Percentiles rank a stretch among this genome's conserved stretches.
Evolutionary conservation across 192 early-diverging fungal genomes (phyloP).

Genomic region (Linnemannia hyalina): DNA sequence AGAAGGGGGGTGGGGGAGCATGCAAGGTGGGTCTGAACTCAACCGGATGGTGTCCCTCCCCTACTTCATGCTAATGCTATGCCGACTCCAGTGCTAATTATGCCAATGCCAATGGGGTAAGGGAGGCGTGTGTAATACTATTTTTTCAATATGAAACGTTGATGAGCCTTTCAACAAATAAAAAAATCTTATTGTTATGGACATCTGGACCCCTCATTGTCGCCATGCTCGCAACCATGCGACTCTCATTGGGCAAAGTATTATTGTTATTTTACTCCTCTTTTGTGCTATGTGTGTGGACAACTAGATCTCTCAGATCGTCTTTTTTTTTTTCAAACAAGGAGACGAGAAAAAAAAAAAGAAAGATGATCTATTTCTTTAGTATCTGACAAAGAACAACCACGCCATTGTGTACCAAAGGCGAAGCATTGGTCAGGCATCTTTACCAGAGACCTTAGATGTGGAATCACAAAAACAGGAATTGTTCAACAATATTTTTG

Average conservation of each 20-base stretch:
- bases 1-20: too few relatives aligned
- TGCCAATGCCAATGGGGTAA: too few relatives aligned
- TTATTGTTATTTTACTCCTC: not conserved
- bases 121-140: too few relatives aligned
- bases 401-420: not conserved
- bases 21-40: too few relatives aligned
- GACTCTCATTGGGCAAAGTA: not conserved
- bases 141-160: too few relatives aligned
- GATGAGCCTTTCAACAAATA: not conserved
- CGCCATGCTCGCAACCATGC: not conserved
- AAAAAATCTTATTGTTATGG: conserved; percentile 3
- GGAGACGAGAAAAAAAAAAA: not conserved
- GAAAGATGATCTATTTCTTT: not conserved
- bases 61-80: too few relatives aligned
- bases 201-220: not conserved
- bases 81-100: too few relatives aligned
- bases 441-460: not conserved
- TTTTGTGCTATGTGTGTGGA: not conserved
- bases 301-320: not conserved
- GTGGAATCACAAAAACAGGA: too few relatives aligned
- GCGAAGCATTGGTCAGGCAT: not conserved
- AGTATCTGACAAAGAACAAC: not conserved
- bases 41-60: too few relatives aligned
- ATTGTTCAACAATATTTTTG: not conserved
- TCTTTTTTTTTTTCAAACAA: not conserved